These are phyloP conservation scores for Candida pseudoglaebosa DNA, from an alignment of 805 yeast genomes.

Conservation along the genomic window DNA sequence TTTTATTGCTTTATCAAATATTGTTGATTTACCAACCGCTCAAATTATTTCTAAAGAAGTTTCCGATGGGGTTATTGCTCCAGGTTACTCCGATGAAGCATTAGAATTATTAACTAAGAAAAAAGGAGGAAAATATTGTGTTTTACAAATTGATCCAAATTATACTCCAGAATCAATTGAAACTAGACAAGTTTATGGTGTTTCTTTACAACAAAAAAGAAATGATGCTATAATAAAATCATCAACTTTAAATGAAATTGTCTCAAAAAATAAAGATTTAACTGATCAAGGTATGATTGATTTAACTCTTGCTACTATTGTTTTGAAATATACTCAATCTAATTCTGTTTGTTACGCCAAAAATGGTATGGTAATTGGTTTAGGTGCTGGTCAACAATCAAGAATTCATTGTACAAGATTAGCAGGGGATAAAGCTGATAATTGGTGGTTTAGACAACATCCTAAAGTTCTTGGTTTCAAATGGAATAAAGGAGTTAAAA, in stretches of 20 bases:
- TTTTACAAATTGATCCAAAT: slow-evolving; percentile 93
- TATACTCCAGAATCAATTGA: slow-evolving; percentile 78
- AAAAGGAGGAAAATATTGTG: slow-evolving; percentile 97
- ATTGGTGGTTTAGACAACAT: slow-evolving; percentile 99
- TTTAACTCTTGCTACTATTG: slow-evolving; percentile 94
- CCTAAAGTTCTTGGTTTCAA: slow-evolving; percentile 88
- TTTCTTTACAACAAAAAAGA: slow-evolving; percentile 92
- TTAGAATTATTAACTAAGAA: slow-evolving; percentile 82
- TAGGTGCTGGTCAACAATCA: slow-evolving; percentile 99
- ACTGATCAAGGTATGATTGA: slow-evolving; percentile 92
- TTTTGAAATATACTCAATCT: slow-evolving; percentile 95
- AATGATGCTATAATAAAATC: slow-evolving; percentile 95
- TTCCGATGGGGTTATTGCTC: slow-evolving; percentile 98
- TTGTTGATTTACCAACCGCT: slow-evolving; percentile 95
- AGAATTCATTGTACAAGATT: slow-evolving; percentile 98
- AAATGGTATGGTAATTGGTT: slow-evolving; percentile 98
- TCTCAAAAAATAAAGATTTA: slow-evolving; percentile 78
- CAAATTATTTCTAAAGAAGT: slow-evolving; percentile 96
- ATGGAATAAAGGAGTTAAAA: slow-evolving; percentile 98
- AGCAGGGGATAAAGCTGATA: slow-evolving; percentile 99
- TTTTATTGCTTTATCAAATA: slow-evolving; percentile 94
- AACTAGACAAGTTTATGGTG: slow-evolving; percentile 94
- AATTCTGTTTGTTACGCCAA: slow-evolving; percentile 98
- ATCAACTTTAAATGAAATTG: slow-evolving; percentile 86
- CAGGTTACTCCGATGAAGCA: slow-evolving; percentile 92